Base-by-base conservation (phyloP, 805 yeast genomes). In the Pichia rugopelliculosa region DNA sequence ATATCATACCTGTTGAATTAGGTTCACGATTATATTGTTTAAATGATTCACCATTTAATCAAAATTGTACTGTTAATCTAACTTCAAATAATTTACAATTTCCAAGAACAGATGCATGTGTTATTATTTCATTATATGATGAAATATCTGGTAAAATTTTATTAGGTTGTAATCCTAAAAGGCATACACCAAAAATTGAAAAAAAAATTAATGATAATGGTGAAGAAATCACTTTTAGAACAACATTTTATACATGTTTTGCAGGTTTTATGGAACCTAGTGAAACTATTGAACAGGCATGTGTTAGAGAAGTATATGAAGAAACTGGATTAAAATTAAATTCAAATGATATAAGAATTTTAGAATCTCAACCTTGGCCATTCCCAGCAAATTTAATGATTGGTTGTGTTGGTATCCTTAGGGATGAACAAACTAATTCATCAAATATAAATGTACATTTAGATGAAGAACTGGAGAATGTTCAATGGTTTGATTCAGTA, bases 201-300 rank as follows among this genome's bases (percentile, higher is more conserved):
- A 80, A 82, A 50, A 70, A 68, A 27, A 69, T 66, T 43, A 80
- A 74, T 57, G 70, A 69, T 33, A 64, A 72, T 18, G 83, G 86
- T 21, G 68, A 73, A 47, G 68, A 75, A 27, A 36, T 38, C 69
- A 48, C 44, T 51, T n/a, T 13, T 50, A 51, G 1, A 48, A 56
- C 42, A 62, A 68, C 27, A 44, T 77, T 87, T 81, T 91, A 83
- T 66, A 76, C 91, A 17, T 84, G 95, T 59, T 78, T 95, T 45
- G 96, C 98, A 4, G 99, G 98, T 4, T 93, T 93, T 65, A 81
- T 91, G 79, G 99, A 91, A 64, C 96, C 96, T 1, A 84, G 90
- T 25, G 99, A 91, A 68, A 80, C 95, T 2, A 80, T 91, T 20
- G 98, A 91, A 65, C 82, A 79, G 41, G 93, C 96, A 12, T 85